Percentiles rank a stretch among this genome's conserved stretches.
phyloP scores from a whole-genome alignment of 257 asterid species.

The Leonotis leonurus region DNA sequence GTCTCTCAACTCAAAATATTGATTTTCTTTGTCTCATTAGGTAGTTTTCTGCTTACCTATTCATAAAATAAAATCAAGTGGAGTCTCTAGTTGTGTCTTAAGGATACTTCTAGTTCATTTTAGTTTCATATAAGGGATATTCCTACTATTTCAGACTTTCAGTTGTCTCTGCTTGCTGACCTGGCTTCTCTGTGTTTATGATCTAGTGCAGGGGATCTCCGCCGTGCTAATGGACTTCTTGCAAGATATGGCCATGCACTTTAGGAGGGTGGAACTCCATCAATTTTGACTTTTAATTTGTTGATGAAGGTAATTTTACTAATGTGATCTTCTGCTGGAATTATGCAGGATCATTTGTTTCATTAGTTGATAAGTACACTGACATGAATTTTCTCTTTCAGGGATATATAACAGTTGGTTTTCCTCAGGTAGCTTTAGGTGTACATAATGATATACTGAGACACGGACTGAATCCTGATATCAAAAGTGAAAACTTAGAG shows the following conservation, averaged over 20 bases:
- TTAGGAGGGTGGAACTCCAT: slow-evolving; percentile 50
- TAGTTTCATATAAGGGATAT: slow-evolving; percentile 3
- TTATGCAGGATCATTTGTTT: neutral
- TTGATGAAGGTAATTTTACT: slow-evolving; percentile 50
- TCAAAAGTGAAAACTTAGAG: slow-evolving; percentile 46
- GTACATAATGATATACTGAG: slow-evolving; percentile 49
- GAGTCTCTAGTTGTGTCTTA: neutral
- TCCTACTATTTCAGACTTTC: slow-evolving; percentile 13
- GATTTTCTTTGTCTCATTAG: neutral
- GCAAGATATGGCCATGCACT: slow-evolving; percentile 54
- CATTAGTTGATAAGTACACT: neutral
- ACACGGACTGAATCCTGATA: slow-evolving; percentile 48
- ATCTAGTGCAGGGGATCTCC: slow-evolving; percentile 80
- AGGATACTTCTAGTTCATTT: neutral
- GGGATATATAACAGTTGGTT: slow-evolving; percentile 57
- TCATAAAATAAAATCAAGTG: neutral
- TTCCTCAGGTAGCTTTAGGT: slow-evolving; percentile 45
- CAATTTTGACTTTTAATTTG: slow-evolving; percentile 46
- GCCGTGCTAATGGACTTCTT: slow-evolving; percentile 79
- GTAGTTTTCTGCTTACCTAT: neutral
- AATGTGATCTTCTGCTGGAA: neutral
- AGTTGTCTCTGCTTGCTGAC: slow-evolving; percentile 25
- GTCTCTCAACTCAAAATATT: slow-evolving; percentile 20
- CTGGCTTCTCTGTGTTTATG: slow-evolving; percentile 25
- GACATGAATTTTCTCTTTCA: slow-evolving; percentile 27